phyloP scores from a whole-genome alignment of 1,284 basidiomycete genomes.

The Jaminaea rosea region DNA sequence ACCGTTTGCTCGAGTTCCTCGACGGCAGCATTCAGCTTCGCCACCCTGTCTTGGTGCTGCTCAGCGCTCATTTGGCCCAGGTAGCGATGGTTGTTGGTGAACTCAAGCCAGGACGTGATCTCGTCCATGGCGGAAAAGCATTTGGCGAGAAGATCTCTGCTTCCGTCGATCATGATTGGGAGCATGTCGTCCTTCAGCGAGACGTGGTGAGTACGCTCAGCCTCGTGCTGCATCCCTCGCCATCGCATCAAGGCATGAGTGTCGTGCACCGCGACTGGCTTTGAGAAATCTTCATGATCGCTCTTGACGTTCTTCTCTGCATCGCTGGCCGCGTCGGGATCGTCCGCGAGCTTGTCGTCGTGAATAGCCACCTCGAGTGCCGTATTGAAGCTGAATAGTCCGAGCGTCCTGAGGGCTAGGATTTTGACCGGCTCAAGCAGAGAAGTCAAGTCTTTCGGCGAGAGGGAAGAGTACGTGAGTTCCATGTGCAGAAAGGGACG shows the following conservation, averaged over 20 bases:
- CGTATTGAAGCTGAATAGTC: not conserved
- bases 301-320: conserved; percentile 38
- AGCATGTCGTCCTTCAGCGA: conserved; percentile 52
- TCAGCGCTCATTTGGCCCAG: conserved; percentile 17
- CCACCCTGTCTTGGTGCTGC: conserved; percentile 26
- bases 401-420: conserved; percentile 13
- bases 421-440: conserved; percentile 14
- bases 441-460: conserved; percentile 46
- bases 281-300: conserved; percentile 21
- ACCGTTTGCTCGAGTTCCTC: conserved; percentile 18
- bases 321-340: conserved; percentile 13
- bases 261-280: conserved; percentile 47
- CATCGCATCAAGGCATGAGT: conserved; percentile 31
- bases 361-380: not conserved
- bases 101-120: conserved; percentile 30
- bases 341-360: conserved; percentile 2
- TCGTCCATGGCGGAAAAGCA: conserved; percentile 48
- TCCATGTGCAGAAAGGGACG: conserved; percentile 46
- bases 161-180: conserved; percentile 51
- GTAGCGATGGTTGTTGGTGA: conserved; percentile 30
- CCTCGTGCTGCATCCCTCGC: no score
- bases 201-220: conserved; percentile 49
- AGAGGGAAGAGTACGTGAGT: conserved; percentile 48
- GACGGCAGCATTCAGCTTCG: conserved; percentile 47
- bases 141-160: conserved; percentile 51